Evolutionary conservation across 73 alveolate species (phyloP).

Genomic region (Uronychia binucleata): DNA sequence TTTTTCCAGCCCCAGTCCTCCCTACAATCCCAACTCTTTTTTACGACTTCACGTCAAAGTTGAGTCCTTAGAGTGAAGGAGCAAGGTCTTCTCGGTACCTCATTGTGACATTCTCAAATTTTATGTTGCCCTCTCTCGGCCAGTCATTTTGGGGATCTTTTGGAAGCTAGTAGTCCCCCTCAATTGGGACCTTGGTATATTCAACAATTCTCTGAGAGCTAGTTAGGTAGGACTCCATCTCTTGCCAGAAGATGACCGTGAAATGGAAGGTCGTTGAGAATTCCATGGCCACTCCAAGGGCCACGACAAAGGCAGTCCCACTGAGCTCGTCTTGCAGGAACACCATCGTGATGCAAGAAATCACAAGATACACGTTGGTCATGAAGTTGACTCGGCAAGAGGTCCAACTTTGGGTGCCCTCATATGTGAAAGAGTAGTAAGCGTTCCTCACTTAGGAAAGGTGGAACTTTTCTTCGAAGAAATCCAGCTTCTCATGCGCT

Average conservation of each 20-base stretch:
- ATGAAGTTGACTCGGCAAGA: background rate
- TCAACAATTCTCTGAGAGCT: background rate
- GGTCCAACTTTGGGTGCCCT: slow-evolving; percentile 11
- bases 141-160: slow-evolving; percentile 25
- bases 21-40: slow-evolving; percentile 74
- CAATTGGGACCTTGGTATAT: slow-evolving; percentile 10
- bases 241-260: background rate
- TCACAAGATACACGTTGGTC: background rate
- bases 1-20: slow-evolving; percentile 68
- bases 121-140: slow-evolving; percentile 70
- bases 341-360: background rate
- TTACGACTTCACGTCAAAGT: slow-evolving; percentile 59
- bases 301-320: background rate
- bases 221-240: background rate
- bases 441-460: background rate
- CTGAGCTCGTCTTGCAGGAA: background rate
- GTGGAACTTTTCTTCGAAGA: background rate
- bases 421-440: background rate
- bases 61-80: slow-evolving; percentile 63
- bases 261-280: background rate
- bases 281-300: slow-evolving; percentile 3
- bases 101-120: slow-evolving; percentile 71
- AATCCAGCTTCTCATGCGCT: slow-evolving; percentile 8
- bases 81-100: slow-evolving; percentile 82
- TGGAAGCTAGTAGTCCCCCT: background rate